phyloP scores from a whole-genome alignment of 257 asterid species.

The Nicotiana undulata region DNA sequence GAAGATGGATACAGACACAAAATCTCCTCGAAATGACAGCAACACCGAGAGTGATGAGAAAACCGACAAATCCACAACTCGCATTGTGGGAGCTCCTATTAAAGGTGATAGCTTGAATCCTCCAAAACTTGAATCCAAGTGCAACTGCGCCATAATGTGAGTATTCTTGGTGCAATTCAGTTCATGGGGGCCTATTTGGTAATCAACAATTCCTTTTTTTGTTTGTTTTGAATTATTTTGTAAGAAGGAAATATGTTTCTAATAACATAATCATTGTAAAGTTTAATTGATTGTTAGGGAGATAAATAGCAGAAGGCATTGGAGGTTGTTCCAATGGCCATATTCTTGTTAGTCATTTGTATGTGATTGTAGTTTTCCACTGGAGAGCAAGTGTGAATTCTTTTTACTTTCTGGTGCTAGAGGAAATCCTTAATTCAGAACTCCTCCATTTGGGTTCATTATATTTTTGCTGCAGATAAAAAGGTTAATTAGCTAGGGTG shows the following conservation, averaged over 20 bases:
- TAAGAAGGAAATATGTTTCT: slow-evolving; percentile 23
- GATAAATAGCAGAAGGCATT: slow-evolving; percentile 37
- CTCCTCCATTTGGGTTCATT: slow-evolving; percentile 15
- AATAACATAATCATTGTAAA: slow-evolving; percentile 52
- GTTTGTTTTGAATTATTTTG: slow-evolving; percentile 41
- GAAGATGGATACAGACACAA: slow-evolving; percentile 41
- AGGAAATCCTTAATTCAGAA: slow-evolving; percentile 6
- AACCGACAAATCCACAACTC: slow-evolving; percentile 24
- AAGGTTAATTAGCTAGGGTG: neutral
- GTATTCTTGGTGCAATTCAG: neutral
- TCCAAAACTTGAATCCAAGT: slow-evolving; percentile 87
- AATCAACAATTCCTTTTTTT: slow-evolving; percentile 20
- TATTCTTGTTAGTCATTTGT: slow-evolving; percentile 42
- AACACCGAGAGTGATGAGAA: slow-evolving; percentile 29
- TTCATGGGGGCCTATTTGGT: slow-evolving; percentile 20
- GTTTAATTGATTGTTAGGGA: slow-evolving; percentile 45
- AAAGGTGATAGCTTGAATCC: slow-evolving; percentile 50
- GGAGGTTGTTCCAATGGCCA: slow-evolving; percentile 29
- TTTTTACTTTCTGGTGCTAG: slow-evolving; percentile 23
- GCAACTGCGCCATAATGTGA: slow-evolving; percentile 90
- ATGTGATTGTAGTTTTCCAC: slow-evolving; percentile 22
- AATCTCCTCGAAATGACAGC: slow-evolving; percentile 25
- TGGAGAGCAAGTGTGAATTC: slow-evolving; percentile 28
- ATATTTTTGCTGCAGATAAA: slow-evolving; percentile 19
- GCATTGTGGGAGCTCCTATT: slow-evolving; percentile 44